Evolutionary conservation across 768 basidiomycete genomes (phyloP).

Genomic region (Leccinum barrowsii): DNA sequence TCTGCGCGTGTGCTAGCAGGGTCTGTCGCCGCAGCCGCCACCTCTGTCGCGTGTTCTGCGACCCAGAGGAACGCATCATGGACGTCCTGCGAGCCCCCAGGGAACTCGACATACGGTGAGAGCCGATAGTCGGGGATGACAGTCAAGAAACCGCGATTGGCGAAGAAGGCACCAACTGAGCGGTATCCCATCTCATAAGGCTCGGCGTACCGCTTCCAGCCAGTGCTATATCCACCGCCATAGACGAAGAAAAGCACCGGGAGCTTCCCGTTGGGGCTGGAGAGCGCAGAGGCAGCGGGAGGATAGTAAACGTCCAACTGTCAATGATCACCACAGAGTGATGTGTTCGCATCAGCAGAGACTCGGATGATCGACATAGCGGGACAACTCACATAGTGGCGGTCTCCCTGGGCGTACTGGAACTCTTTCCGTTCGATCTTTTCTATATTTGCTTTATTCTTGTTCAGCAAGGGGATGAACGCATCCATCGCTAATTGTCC

Average conservation of each 20-base stretch:
- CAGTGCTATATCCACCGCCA: slow-evolving; percentile 59
- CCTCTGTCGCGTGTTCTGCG: slow-evolving; percentile 32
- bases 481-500: slow-evolving; percentile 40
- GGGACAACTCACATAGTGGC: slow-evolving; percentile 35
- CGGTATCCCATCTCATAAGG: slow-evolving; percentile 51
- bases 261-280: slow-evolving; percentile 26
- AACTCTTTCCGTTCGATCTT: slow-evolving; percentile 51
- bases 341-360: background rate
- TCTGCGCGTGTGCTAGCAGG: slow-evolving; percentile 7
- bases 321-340: background rate
- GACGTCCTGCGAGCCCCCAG: slow-evolving; percentile 52
- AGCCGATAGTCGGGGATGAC: slow-evolving; percentile 70
- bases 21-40: slow-evolving; percentile 8
- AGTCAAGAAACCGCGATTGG: slow-evolving; percentile 54
- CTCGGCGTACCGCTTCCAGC: slow-evolving; percentile 44
- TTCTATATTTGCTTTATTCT: slow-evolving; percentile 44
- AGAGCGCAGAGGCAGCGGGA: slow-evolving; percentile 20
- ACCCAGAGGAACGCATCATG: slow-evolving; percentile 59
- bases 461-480: slow-evolving; percentile 49
- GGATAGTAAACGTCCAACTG: slow-evolving; percentile 73
- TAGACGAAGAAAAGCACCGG: slow-evolving; percentile 64
- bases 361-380: background rate
- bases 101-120: slow-evolving; percentile 54
- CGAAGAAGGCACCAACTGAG: slow-evolving; percentile 61
- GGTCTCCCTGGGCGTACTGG: slow-evolving; percentile 44